Evolutionary conservation across 75 land plant species (phyloP), one percentile per base, ranked within the genome.

Genomic region (Isoetes taiwanensis): DNA sequence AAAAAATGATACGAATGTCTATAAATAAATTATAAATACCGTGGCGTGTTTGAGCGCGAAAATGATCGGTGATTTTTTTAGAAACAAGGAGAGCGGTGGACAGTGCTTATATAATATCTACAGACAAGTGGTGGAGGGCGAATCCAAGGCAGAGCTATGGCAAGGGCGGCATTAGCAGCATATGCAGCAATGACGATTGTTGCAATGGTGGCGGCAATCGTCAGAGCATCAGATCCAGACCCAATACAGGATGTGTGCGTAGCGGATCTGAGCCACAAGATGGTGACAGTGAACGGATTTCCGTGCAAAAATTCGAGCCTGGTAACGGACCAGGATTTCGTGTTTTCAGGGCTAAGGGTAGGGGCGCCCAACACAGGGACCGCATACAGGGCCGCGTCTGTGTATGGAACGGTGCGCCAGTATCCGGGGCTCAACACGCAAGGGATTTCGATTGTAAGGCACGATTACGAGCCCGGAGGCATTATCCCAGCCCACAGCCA

Each of bases 391-490:
- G 52, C 63, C 30, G 30, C 75, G 0, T 32, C 76, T 1, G 78
- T 65, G 30, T 65, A 41, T 28, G 64, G 68, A 24, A 1, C 57
- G 6, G 20, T 41, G 2, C n/a, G n/a, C n/a, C n/a, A n/a, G n/a
- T 71, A 70, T 35, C 69, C 74, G 12, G 78, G 70, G 43, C 62
- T 76, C 39, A 76, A 76, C 70, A 70, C 74, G 16, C 70, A 64
- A 24, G 78, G 78, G 24, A 65, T 71, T 68, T 76, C 78, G 14
- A 62, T 71, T 34, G 66, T 52, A 0, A 73, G 78, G 2, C 72
- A 61, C 17, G 78, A 76, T 27, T 57, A 70, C 11, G 65, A 53
- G 11, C 60, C 9, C 17, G 78, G 70, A 0, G 78, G 66, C 0
- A 39, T 70, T 0, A 76, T 70, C 43, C 61, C 68, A 12, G 73